Percentiles rank a stretch among this genome's conserved stretches.
These are phyloP conservation scores for Aspergillus baeticus DNA, from an alignment of 495 filamentous ascomycete genomes.

Conservation along the genomic window DNA sequence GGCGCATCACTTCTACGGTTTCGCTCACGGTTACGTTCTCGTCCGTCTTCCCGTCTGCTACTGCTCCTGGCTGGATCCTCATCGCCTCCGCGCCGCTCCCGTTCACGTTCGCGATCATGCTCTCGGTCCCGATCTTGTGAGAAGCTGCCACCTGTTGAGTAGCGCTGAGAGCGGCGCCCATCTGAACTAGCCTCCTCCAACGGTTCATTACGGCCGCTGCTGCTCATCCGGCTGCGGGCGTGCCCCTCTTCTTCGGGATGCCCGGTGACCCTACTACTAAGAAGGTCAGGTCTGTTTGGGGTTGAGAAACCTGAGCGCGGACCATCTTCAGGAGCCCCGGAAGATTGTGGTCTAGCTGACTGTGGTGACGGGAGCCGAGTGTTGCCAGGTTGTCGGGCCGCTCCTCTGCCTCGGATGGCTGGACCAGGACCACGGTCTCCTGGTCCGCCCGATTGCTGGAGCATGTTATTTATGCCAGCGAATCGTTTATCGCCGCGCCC, in stretches of 20 bases:
- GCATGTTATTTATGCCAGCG: constrained; percentile 42
- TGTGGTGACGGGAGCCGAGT: constrained; percentile 33
- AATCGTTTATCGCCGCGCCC: constrained; percentile 46
- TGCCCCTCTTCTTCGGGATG: constrained; percentile 21
- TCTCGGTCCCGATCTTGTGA: constrained; percentile 25
- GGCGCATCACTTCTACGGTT: constrained; percentile 39
- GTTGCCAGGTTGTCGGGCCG: constrained; percentile 30
- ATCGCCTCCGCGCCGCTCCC: constrained; percentile 32
- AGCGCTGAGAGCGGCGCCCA: constrained; percentile 24
- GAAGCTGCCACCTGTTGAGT: constrained; percentile 19
- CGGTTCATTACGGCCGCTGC: constrained; percentile 29
- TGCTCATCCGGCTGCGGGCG: constrained; percentile 15
- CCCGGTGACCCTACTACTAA: constrained; percentile 15
- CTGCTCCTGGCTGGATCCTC: constrained; percentile 27
- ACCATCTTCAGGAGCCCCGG: constrained; percentile 26
- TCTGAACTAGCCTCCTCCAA: constrained; percentile 34
- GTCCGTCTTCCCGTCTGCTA: constrained; percentile 37
- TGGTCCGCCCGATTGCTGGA: constrained; percentile 40
- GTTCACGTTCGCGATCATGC: constrained; percentile 29
- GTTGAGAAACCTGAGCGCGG: constrained; percentile 14
- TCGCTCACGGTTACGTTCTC: constrained; percentile 37
- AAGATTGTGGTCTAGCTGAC: constrained; percentile 26
- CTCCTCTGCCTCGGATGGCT: constrained; percentile 39
- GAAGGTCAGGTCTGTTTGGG: constrained; percentile 25
- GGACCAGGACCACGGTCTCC: constrained; percentile 35